Base-by-base conservation (phyloP, 352 stramenopile species). In the Phytopythium sindhum region DNA sequence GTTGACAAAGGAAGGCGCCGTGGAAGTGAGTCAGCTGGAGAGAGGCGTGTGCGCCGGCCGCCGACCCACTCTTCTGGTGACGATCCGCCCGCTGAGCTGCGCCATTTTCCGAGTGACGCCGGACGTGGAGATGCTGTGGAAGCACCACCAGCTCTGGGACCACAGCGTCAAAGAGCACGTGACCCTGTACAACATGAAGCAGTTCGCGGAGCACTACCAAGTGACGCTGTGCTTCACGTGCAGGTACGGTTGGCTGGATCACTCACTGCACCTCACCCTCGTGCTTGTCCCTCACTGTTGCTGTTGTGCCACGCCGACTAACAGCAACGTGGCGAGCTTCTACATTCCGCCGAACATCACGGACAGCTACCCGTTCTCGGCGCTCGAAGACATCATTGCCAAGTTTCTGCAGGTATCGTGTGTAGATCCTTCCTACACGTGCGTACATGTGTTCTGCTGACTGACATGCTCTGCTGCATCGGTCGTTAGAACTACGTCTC, bases 131-230 rank as follows among this genome's bases (percentile, higher is more conserved):
- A 75, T 78, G 17, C 63, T 96, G 17, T 87, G 84, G 65, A 91
- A 89, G 62, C 75, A 93, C 53, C 87, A 89, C 26, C 82, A 92
- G 57, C 74, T 91, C 44, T 96, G 87, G 87, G 85, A 96, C 26
- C 86, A 94, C 67, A 93, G 79, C 54, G 82, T 96, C 48, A 96
- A 94, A 61, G 85, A 96, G 60, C 87, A 96, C 41, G 84, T 94
- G 63, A 90, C 87, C 29, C 67, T 96, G 63, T 96, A 96, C 78
- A 96, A 96, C 71, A 94, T 94, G 67, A 92, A 91, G 65, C 87
- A 96, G 65, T 94, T 96, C 51, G 87, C 87, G 2, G 87, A 96
- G 65, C 87, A 96, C 60, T 94, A 94, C 60, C 87, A 96, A 65
- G 82, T 94, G 24, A 90, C 86, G 17, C 57, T 94, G 51, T 93